Evolutionary conservation across 78 protist species (phyloP).

Genomic region (Chrysochromulina tobinii): DNA sequence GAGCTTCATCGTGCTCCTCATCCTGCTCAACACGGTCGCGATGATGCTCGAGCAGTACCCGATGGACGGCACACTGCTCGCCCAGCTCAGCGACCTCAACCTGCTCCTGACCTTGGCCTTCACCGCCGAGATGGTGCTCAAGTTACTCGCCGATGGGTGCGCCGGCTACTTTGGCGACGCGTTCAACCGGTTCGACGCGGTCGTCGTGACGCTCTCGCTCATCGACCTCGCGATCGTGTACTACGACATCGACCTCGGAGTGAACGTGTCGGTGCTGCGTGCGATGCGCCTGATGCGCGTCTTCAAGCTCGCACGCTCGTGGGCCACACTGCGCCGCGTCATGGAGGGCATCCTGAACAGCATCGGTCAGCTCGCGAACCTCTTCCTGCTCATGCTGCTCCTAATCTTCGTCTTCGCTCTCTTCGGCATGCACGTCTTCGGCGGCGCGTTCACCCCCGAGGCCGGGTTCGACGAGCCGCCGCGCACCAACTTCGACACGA

Average conservation of each 20-base stretch:
- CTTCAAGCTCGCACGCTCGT: slow-evolving; percentile 39
- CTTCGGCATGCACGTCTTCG: slow-evolving; percentile 60
- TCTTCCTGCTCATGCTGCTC: slow-evolving; percentile 24
- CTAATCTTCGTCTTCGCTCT: slow-evolving; percentile 54
- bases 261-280: slow-evolving; percentile 20
- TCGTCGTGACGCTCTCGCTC: not conserved
- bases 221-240: not conserved
- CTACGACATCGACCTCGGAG: not conserved
- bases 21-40: not conserved
- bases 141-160: not conserved
- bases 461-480: not conserved
- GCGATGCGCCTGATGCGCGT: slow-evolving; percentile 47
- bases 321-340: slow-evolving; percentile 9
- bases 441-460: not conserved
- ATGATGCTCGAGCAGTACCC: not conserved
- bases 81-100: too few species aligned
- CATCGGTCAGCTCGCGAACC: not conserved
- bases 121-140: not conserved
- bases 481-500: slow-evolving; percentile 20
- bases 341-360: not conserved
- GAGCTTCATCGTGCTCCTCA: not conserved
- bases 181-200: not conserved
- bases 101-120: not conserved
- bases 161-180: not conserved
- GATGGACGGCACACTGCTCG: not conserved